Conservation (phyloP, 2,329 filamentous ascomycete species). For the Tolypocladium inflatum region DNA sequence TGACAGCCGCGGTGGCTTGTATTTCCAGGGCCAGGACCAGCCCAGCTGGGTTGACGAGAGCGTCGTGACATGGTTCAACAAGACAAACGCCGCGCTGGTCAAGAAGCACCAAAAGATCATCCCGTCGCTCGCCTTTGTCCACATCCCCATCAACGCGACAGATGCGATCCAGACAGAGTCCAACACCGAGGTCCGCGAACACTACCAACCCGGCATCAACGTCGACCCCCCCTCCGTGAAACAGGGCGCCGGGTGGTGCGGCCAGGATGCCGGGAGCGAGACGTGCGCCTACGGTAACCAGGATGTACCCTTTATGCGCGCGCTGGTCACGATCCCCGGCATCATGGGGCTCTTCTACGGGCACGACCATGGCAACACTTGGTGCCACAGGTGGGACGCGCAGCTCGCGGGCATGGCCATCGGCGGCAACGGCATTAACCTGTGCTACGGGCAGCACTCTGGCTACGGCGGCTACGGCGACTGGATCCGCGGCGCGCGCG, state of each 20-base stretch:
- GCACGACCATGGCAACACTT: slow-evolving; percentile 56
- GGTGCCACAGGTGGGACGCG: slow-evolving; percentile 43
- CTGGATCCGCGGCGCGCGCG: slow-evolving; percentile 51
- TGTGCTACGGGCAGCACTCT: slow-evolving; percentile 55
- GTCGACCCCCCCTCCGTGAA: slow-evolving; percentile 29
- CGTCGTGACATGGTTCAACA: slow-evolving; percentile 35
- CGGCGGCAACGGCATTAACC: slow-evolving; percentile 31
- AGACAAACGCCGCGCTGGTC: slow-evolving; percentile 13
- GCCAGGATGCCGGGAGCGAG: slow-evolving; percentile 24
- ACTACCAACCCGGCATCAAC: slow-evolving; percentile 34
- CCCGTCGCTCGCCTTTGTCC: slow-evolving; percentile 38
- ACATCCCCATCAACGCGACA: slow-evolving; percentile 36
- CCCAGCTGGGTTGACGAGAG: slow-evolving; percentile 35
- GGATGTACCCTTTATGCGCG: slow-evolving; percentile 54
- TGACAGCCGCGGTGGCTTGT: slow-evolving; percentile 52
- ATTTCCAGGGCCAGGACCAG: slow-evolving; percentile 31
- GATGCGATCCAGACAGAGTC: slow-evolving; percentile 24
- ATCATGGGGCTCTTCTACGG: slow-evolving; percentile 52
- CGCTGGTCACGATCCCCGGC: slow-evolving; percentile 42
- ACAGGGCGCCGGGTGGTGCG: slow-evolving; percentile 35
- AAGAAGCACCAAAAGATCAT: slow-evolving; percentile 21
- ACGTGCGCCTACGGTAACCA: slow-evolving; percentile 36
- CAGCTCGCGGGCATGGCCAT: slow-evolving; percentile 22
- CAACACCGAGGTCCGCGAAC: slow-evolving; percentile 18
- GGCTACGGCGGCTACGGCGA: slow-evolving; percentile 63